Conservation (phyloP, 2,329 filamentous ascomycete genomes). For the Geosmithia morbida region DNA sequence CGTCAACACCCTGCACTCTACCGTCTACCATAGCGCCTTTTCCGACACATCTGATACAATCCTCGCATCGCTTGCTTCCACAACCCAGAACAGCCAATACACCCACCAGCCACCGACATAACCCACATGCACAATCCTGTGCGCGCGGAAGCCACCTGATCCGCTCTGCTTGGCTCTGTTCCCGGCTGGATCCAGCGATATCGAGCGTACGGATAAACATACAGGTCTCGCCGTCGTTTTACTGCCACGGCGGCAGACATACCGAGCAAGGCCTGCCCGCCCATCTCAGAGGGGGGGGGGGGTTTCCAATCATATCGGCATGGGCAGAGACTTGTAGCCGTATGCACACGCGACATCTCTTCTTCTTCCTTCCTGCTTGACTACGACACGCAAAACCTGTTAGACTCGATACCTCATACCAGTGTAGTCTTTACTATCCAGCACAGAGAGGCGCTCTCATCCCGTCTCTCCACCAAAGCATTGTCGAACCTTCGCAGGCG, state of each 20-base stretch:
- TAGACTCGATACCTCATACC: neutral
- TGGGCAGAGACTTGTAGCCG: no score
- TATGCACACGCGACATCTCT: neutral
- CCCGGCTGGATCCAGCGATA: neutral
- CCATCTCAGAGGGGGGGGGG: no score
- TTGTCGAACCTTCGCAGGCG: constrained; percentile 1
- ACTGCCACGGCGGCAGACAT: no score
- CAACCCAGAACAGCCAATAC: neutral
- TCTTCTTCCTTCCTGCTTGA: no score
- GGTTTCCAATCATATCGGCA: no score
- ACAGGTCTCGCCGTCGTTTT: no score
- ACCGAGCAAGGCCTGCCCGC: no score
- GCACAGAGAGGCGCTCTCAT: neutral
- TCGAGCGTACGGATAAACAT: neutral
- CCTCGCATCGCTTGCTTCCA: neutral
- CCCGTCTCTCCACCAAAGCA: neutral
- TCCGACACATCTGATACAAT: neutral
- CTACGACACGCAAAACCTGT: neutral
- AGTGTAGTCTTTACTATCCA: neutral
- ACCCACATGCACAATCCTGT: neutral
- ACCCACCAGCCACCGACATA: neutral
- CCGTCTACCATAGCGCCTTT: neutral
- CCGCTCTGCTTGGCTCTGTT: neutral
- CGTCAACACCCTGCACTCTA: neutral
- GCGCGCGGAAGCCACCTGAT: neutral